A percentile compares a stretch with the other conserved stretches of the same genome.
Evolutionary conservation across 2,329 filamentous ascomycete genomes (phyloP).

Genomic region (Rachicladosporium sp.): DNA sequence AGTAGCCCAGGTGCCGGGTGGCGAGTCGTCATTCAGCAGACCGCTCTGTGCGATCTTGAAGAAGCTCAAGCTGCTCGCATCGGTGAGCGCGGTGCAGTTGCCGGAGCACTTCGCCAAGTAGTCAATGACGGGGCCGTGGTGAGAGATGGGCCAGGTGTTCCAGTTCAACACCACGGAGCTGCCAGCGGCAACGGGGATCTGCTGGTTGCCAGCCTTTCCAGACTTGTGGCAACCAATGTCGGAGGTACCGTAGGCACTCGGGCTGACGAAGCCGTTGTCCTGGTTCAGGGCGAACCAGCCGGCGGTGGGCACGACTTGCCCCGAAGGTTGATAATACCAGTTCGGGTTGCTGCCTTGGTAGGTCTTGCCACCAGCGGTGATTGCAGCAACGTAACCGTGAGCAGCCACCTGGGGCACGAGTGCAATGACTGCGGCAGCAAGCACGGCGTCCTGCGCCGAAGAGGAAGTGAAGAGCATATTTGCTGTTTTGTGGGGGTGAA

Average conservation of each 20-base stretch:
- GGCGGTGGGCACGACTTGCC: neutral
- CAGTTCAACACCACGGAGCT: constrained; percentile 47
- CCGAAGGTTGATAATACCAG: constrained; percentile 3
- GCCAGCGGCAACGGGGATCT: constrained; percentile 47
- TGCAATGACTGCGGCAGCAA: constrained; percentile 3
- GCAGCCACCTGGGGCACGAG: constrained; percentile 17
- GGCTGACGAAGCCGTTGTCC: constrained; percentile 28
- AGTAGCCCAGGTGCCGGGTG: constrained; percentile 42
- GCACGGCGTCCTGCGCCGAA: constrained; percentile 1
- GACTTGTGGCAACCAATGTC: constrained; percentile 37
- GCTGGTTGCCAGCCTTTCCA: constrained; percentile 37
- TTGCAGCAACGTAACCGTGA: constrained; percentile 34
- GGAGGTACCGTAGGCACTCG: constrained; percentile 11
- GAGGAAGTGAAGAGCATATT: constrained; percentile 5
- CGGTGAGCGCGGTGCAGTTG: constrained; percentile 39
- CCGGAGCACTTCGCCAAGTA: constrained; percentile 49
- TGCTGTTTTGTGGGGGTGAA: constrained; percentile 1
- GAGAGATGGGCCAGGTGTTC: constrained; percentile 51
- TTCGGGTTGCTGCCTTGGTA: constrained; percentile 14
- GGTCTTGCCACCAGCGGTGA: constrained; percentile 33
- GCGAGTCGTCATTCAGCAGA: constrained; percentile 32
- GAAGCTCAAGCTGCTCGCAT: constrained; percentile 43
- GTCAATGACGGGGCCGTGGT: constrained; percentile 52
- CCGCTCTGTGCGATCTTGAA: constrained; percentile 53
- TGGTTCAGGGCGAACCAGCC: constrained; percentile 9